These are phyloP conservation scores for Plasmodium yoelii DNA, from an alignment of 169 alveolate genomes.

Conservation along the genomic window DNA sequence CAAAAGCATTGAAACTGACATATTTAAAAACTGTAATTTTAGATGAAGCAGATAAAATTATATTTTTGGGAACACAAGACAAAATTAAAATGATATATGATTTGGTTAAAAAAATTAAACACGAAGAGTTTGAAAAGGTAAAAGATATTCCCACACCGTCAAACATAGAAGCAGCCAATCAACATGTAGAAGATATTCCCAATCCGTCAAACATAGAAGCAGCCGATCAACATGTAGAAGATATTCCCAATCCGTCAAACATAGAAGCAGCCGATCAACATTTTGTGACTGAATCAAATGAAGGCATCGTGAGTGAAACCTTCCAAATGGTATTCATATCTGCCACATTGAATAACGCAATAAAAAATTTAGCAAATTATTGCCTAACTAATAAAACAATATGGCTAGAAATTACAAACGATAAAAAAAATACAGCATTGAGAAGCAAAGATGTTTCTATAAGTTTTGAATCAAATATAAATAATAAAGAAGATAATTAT, in stretches of 20 bases:
- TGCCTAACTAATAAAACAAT: slow-evolving; percentile 81
- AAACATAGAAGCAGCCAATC: slow-evolving; percentile 29
- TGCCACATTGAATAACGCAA: slow-evolving; percentile 88
- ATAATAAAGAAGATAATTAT: background rate
- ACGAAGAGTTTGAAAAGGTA: background rate
- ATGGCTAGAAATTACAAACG: slow-evolving; percentile 34
- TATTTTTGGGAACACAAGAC: slow-evolving; percentile 97
- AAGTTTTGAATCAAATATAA: background rate
- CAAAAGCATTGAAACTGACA: slow-evolving; percentile 90
- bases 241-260: too few relatives aligned
- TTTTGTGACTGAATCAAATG: too few relatives aligned
- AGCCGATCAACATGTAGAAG: too few relatives aligned
- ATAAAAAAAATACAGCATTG: background rate
- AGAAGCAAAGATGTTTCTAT: background rate
- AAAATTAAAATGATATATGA: slow-evolving; percentile 91
- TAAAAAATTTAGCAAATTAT: slow-evolving; percentile 84
- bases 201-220: too few relatives aligned
- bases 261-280: too few relatives aligned
- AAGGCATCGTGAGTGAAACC: too few relatives aligned
- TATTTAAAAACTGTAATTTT: slow-evolving; percentile 89
- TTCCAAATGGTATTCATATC: slow-evolving; percentile 87
- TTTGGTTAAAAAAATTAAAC: slow-evolving; percentile 23
- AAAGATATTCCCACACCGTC: background rate
- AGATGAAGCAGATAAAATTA: slow-evolving; percentile 99
- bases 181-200: too few relatives aligned